Base-by-base conservation (phyloP, 2,329 filamentous ascomycete species). In the Penicillium sumatraense region DNA sequence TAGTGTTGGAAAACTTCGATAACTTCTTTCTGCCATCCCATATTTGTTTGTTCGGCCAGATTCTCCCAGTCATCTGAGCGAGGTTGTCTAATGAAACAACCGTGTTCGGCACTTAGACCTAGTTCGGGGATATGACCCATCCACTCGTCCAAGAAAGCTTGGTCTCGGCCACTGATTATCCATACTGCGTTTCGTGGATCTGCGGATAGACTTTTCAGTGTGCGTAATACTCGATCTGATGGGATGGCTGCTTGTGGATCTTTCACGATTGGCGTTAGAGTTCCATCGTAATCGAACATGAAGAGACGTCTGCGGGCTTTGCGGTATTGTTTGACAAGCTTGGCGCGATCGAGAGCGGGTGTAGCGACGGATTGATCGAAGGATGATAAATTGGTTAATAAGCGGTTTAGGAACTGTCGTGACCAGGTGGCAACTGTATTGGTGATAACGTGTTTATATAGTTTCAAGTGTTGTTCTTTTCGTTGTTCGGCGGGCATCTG, bases 261-360 rank as follows among this genome's bases (percentile, higher is more conserved):
- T 64, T 89, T 89, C 52, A 98, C 95, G 66, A 99, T 98, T 0
- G 93, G 91, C 3, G 95, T 98, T 51, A 99, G 83, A 0, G 95
- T 99, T 45, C 95, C 95, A 72, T 99, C 95, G 68, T 99, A 99
- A 77, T 99, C 95, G 71, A 98, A 97, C 90, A 99, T 93, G 80
- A 98, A 96, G 3, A 99, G 81, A 10, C 95, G 87, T 75, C 90
- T 91, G 59, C 84, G 84, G 3, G 91, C 87, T 35, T 83, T 79
- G 57, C 86, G 85, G 74, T 97, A 98, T 57, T 88, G 87, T 51
- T 82, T 78, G 33, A 96, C 79, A 62, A 97, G 76, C 59, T 86
- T 81, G 3, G 86, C 81, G 31, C 87, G 87, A 70, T 98, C 92
- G 18, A 98, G 84, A 1, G 89, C 82, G 0, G 93, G 93, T 1